Evolutionary conservation across 1,139 yeast genomes (phyloP), one percentile per base, ranked within the genome.

Genomic region (Debaryomyces nepalensis): DNA sequence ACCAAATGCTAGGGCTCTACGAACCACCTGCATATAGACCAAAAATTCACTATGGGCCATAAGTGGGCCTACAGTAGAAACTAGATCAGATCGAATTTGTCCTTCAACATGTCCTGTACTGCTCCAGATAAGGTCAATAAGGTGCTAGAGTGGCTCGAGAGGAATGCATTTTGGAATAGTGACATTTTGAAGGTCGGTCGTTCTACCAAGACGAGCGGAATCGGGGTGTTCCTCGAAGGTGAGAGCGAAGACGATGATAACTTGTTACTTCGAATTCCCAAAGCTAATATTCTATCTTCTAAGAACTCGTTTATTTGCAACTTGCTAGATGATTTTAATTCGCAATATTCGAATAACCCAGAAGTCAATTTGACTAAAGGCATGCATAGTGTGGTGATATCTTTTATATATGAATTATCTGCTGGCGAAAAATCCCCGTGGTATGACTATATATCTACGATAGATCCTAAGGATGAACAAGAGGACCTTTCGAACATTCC

Each of bases 241-340:
- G 59, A 79, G 11, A 55, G 48, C 22, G 48, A 54, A 33, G 54
- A 59, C 18, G 59, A 56, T 22, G 64, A 63, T 47, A 48, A 66
- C 52, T 56, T 72, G n/a, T 61, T 73, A 12, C 52, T 73, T 21
- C 54, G 78, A 48, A 66, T 79, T 4, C 80, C 82, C 16, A 84
- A 84, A 56, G 55, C 68, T 2, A 71, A 77, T 39, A 65, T 84
- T 1, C 65, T 84, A 30, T 75, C 86, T 4, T 72, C 80, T 0
- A 75, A 79, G 44, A 84, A 78, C 51, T 74, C 90, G 18, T 79
- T 76, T 19, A 78, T 91, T 18, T 80, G 89, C 35, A 86, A 88
- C 52, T 58, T 89, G 18, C 59, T 90, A 24, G 64, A 73, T 10
- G 96, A 87, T 27, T 75, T 75, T 33, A 64, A 73, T 8, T 96